phyloP scores from a whole-genome alignment of 1,284 basidiomycete species.

The Heterobasidion irregulare region DNA sequence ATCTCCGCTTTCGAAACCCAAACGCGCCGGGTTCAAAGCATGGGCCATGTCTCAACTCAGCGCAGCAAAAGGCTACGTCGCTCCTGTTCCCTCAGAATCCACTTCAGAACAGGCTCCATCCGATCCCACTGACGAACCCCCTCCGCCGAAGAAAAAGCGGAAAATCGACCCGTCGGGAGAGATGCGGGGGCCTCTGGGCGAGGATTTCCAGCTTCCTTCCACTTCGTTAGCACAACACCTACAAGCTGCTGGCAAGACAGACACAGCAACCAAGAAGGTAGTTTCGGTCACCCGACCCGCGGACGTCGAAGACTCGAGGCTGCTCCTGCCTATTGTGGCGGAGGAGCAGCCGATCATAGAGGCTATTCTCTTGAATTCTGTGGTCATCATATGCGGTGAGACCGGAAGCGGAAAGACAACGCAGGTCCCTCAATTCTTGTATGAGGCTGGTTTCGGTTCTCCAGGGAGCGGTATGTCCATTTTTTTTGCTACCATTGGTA shows the following conservation, averaged over 20 bases:
- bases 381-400: conserved; percentile 71
- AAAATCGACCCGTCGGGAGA: conserved; percentile 27
- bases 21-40: conserved; percentile 60
- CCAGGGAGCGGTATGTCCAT: conserved; percentile 60
- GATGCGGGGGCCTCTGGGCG: conserved; percentile 64
- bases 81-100: conserved; percentile 13
- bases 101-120: conserved; percentile 8
- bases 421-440: conserved; percentile 90
- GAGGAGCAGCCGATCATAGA: conserved; percentile 97
- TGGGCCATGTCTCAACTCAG: conserved; percentile 79
- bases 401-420: conserved; percentile 99
- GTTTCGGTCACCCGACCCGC: conserved; percentile 63
- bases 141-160: conserved; percentile 32
- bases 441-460: conserved; percentile 93
- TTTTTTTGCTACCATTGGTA: not conserved
- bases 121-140: conserved; percentile 6
- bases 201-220: conserved; percentile 51
- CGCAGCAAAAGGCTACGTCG: conserved; percentile 44
- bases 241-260: conserved; percentile 16
- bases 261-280: conserved; percentile 23
- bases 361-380: conserved; percentile 78
- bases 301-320: conserved; percentile 72
- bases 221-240: conserved; percentile 53
- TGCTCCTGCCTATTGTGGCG: conserved; percentile 83
- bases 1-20: conserved; percentile 16